These are phyloP conservation scores for Takakia lepidozioides DNA, from an alignment of 225 moss, liverwort and hornwort genomes.

Conservation along the genomic window DNA sequence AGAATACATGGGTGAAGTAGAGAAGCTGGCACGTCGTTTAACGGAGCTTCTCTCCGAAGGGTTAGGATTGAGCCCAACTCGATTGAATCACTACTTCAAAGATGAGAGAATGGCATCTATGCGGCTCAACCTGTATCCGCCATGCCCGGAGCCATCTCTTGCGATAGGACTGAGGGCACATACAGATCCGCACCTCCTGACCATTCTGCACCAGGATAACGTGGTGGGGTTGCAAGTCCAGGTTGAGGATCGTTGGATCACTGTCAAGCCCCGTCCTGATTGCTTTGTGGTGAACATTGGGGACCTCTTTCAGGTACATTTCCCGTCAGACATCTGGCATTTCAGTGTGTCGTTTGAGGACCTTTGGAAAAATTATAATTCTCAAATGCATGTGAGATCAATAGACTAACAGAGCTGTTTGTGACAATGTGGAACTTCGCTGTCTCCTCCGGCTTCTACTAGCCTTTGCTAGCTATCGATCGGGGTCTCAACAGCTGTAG, in stretches of 20 bases:
- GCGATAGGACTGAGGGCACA: conserved; percentile 15
- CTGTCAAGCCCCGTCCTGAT: conserved; percentile 15
- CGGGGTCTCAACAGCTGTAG: not conserved
- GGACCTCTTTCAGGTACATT: conserved; percentile 18
- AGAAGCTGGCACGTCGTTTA: conserved; percentile 3
- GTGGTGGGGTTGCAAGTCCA: conserved; percentile 16
- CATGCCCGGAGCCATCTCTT: conserved; percentile 10
- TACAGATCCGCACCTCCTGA: conserved; percentile 15
- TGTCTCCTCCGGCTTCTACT: not conserved
- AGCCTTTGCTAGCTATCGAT: not conserved
- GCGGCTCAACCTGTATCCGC: conserved; percentile 12
- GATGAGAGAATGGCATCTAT: conserved; percentile 6
- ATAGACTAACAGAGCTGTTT: too few species aligned
- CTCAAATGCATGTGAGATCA: too few species aligned
- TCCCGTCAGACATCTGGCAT: not conserved
- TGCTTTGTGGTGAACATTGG: conserved; percentile 17
- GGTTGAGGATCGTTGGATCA: conserved; percentile 12
- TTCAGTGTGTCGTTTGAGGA: not conserved
- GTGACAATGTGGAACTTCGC: too few species aligned
- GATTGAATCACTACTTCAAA: conserved; percentile 10
- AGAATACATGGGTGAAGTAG: conserved; percentile 7
- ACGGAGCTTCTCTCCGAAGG: conserved; percentile 11
- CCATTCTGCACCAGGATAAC: conserved; percentile 18
- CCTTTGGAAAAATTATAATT: not conserved
- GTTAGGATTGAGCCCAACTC: conserved; percentile 8